Base-by-base conservation (phyloP, 768 basidiomycete species). In the Austroboletus eburneus region DNA sequence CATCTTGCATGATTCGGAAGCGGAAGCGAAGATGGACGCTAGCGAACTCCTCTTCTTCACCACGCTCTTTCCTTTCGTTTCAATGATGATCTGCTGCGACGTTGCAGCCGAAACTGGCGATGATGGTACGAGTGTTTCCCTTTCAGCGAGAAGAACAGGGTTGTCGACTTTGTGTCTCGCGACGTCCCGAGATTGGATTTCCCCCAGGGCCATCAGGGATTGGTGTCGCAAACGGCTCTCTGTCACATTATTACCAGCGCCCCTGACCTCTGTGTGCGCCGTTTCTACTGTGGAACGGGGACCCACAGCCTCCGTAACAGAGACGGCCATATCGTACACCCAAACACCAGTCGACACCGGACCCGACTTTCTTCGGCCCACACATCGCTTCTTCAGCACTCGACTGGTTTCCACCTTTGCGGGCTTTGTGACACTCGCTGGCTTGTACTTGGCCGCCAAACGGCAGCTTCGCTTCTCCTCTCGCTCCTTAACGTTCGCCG, bases 351-450 rank as follows among this genome's bases (percentile, higher is more conserved):
- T 48, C 57, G 61, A 62, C 45, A 66, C 32, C 4, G 63, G 60
- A 10, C 67, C 72, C 9, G 76, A 78, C 57, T 72, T 76, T 43
- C 77, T 69, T 45, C 78, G 63, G 8, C 77, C 74, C 9, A 80
- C 67, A 39, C 79, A 81, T 30, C 79, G 70, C 55, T 78, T 80
- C 69, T 81, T 81, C 57, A 79, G 52, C 3, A 64, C 74, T 41
- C 73, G 68, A 17, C 34, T 54, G 3, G 43, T 50, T 23, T 58
- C 49, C 16, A 39, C 45, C 41, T 38, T 45, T 3, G 50, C 42
- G 7, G 55, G 45, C n/a, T 23, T 32, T 23, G 39, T 27, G 27
- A 27, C 27, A 6, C 20, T 33, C 14, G 33, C 21, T 42, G 39
- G 38, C 41, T 46, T 50, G 13, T 52, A 52, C 38, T 57, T 51